Base-by-base conservation (phyloP, 805 yeast genomes). In the Metschnikowia amazonensis region DNA sequence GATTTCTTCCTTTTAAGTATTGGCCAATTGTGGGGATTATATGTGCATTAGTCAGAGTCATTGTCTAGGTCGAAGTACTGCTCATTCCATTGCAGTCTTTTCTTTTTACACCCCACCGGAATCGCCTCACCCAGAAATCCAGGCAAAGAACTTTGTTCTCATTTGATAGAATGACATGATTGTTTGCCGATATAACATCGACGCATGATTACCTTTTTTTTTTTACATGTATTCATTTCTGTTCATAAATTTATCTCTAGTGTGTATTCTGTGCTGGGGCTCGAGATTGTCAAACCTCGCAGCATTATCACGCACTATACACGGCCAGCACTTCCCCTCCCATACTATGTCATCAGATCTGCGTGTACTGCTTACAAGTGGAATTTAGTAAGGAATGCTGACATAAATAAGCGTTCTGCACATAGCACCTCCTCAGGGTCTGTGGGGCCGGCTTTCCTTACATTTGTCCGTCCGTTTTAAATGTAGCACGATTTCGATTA, bases 281-380 rank as follows among this genome's bases (percentile, higher is more conserved):
- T n/a, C n/a, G n/a, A n/a, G n/a, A n/a, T n/a, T n/a, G n/a, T n/a
- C n/a, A n/a, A n/a, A n/a, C n/a, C n/a, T n/a, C 6, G 23, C 23
- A 6, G 23, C 6, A 6, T 21, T 21, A 21, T 6, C 23, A 21
- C 8, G 6, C 17, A 2, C 10, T 28, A 13, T 13, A 16, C 4
- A 28, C 16, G 31, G 8, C 16, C 5, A 2, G 16, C 31, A 28
- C 16, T 16, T 32, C 18, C 35, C 35, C 35, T 6, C 35, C n/a
- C 20, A 16, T 13, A 20, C 24, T 17, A 13, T 20, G 23, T 25
- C 40, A 35, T 36, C 21, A 7, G 13, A 13, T 13, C 7, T 36
- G 40, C 40, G 23, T 17, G 40, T 25, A 27, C 31, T 36, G 40
- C 40, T n/a, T 36, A 25, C 25, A 36, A 36, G 7, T 27, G 25